Conservation (phyloP, 1,284 basidiomycete genomes). For the Cryptococcus sp. region DNA sequence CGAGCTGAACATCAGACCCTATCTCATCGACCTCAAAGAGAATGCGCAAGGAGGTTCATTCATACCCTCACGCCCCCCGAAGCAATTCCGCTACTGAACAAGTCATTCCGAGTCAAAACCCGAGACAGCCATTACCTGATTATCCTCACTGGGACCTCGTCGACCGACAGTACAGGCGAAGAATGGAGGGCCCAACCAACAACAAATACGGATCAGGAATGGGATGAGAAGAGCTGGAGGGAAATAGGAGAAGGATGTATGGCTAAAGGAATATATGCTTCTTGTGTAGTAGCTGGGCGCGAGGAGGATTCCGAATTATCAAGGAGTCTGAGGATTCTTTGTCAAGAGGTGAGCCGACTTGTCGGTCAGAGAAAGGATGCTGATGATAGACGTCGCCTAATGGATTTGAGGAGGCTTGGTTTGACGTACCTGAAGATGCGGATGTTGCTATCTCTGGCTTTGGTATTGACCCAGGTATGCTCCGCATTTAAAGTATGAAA, state of each 20-base stretch:
- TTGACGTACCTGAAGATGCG: slow-evolving; percentile 13
- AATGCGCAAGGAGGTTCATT: slow-evolving; percentile 9
- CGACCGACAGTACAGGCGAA: not conserved
- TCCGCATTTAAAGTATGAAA: not conserved
- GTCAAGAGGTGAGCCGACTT: slow-evolving; percentile 10
- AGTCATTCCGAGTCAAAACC: too few species aligned
- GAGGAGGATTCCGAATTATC: not conserved
- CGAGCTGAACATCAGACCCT: too few species aligned
- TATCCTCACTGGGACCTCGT: slow-evolving; percentile 2
- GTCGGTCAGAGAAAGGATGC: not conserved
- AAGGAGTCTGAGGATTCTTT: slow-evolving; percentile 10
- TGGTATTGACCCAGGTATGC: slow-evolving; percentile 13
- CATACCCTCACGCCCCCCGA: slow-evolving; percentile 10
- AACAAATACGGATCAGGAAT: slow-evolving; percentile 10
- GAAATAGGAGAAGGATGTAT: slow-evolving; percentile 3
- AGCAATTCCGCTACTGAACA: slow-evolving; percentile 8
- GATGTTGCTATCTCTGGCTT: slow-evolving; percentile 16
- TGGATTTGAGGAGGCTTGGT: slow-evolving; percentile 18
- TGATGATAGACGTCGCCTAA: slow-evolving; percentile 6
- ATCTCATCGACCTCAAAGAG: too few species aligned
- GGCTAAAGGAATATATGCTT: slow-evolving; percentile 10
- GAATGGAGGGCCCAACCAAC: not conserved
- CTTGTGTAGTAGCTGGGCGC: slow-evolving; percentile 10
- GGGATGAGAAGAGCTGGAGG: slow-evolving; percentile 15
- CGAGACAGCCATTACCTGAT: not conserved